Percentiles rank a stretch among this genome's conserved stretches.
Evolutionary conservation across 2,329 filamentous ascomycete genomes (phyloP).

Genomic region (Claviceps monticola): DNA sequence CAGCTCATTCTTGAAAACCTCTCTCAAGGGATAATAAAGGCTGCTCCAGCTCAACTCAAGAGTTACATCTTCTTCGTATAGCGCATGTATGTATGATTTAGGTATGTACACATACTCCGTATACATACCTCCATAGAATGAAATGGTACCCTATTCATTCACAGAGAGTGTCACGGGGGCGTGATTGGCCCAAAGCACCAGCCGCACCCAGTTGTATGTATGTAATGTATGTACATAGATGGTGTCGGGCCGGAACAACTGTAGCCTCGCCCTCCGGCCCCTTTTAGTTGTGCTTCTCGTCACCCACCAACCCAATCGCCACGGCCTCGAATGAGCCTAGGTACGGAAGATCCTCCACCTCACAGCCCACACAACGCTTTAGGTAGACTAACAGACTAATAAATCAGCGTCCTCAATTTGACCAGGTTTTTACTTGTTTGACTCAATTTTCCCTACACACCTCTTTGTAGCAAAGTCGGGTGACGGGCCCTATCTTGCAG

Average conservation of each 20-base stretch:
- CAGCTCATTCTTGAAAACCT: conserved; percentile 73
- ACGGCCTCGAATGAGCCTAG: background rate
- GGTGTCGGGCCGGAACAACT: too few relatives aligned
- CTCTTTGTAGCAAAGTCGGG: conserved; percentile 7
- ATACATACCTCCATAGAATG: too few relatives aligned
- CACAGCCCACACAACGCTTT: background rate
- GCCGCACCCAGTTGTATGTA: too few relatives aligned
- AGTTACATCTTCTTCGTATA: too few relatives aligned
- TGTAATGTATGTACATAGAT: too few relatives aligned
- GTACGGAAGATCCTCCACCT: conserved; percentile 2
- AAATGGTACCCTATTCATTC: too few relatives aligned
- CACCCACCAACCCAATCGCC: background rate
- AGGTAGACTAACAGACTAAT: background rate
- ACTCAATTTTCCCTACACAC: background rate
- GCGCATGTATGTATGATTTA: too few relatives aligned
- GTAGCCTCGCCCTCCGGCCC: background rate
- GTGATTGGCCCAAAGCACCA: too few relatives aligned
- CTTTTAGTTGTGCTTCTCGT: background rate
- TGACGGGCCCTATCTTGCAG: conserved; percentile 12
- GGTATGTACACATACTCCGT: too few relatives aligned
- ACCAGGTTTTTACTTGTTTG: background rate
- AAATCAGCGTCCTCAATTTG: background rate
- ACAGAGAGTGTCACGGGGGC: too few relatives aligned
- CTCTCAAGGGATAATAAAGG: conserved; percentile 63
- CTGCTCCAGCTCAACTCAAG: too few relatives aligned